Percentiles rank a stretch among this genome's conserved stretches.
Conservation (phyloP, 2,329 filamentous ascomycete species). For the Xylaria sp. region DNA sequence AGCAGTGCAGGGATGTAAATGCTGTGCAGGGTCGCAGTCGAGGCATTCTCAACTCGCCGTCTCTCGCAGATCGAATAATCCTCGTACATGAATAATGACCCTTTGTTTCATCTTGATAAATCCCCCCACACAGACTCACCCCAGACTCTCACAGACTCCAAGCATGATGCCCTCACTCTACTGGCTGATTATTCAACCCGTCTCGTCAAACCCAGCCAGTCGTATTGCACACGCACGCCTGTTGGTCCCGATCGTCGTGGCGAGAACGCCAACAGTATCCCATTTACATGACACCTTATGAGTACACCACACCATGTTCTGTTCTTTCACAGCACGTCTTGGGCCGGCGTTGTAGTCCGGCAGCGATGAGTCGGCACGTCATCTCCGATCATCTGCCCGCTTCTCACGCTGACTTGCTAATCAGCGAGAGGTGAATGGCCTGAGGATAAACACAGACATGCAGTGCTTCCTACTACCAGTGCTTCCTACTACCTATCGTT, state of each 20-base stretch:
- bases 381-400: not conserved
- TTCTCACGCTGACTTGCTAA: not conserved
- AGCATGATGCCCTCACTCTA: not conserved
- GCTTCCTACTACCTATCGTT: too few species aligned
- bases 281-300: not conserved
- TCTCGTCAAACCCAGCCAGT: not conserved
- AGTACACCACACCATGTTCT: not conserved
- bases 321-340: not conserved
- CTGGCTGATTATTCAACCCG: not conserved
- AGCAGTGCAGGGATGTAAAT: not conserved
- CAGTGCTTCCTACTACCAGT: too few species aligned
- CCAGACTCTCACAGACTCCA: not conserved
- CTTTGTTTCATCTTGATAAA: not conserved
- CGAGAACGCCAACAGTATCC: not conserved
- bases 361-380: not conserved
- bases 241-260: not conserved
- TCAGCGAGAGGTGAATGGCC: not conserved
- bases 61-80: not conserved
- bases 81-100: not conserved
- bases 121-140: not conserved
- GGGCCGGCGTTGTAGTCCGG: not conserved
- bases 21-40: not conserved
- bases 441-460: not conserved
- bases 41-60: too few species aligned
- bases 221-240: too few species aligned